Percentiles rank a stretch among this genome's conserved stretches.
These are phyloP conservation scores for Brachypodium distachyon DNA, from an alignment of 202 grass and related monocot species.

Conservation along the genomic window DNA sequence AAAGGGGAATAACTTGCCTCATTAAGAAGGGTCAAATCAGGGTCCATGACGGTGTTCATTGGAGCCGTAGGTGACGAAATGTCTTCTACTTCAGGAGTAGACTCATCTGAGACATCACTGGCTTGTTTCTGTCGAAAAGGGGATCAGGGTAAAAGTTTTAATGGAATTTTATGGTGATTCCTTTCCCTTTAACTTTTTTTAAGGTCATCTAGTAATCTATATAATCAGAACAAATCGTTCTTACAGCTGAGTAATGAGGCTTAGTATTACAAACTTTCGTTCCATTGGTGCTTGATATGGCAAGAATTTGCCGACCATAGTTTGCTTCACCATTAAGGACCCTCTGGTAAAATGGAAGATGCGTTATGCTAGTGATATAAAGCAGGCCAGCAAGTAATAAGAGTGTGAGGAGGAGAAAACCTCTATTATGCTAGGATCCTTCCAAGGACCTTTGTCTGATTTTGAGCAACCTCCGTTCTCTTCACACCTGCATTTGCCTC, in stretches of 20 bases:
- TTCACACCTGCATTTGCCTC: constrained; percentile 79
- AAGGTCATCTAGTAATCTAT: background rate
- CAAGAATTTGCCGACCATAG: constrained; percentile 47
- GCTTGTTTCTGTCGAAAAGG: constrained; percentile 45
- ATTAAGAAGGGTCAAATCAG: constrained; percentile 43
- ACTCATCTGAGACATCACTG: constrained; percentile 62
- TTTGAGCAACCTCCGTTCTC: constrained; percentile 77
- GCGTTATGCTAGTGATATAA: constrained; percentile 1
- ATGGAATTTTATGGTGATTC: too few species aligned
- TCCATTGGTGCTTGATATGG: constrained; percentile 36
- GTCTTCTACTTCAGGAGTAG: constrained; percentile 77
- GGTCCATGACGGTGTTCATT: constrained; percentile 20
- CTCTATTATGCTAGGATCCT: constrained; percentile 76
- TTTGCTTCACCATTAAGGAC: constrained; percentile 71
- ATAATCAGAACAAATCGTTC: background rate
- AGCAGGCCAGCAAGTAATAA: background rate
- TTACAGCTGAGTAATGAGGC: constrained; percentile 33
- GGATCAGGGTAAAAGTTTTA: constrained; percentile 3
- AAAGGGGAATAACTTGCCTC: constrained; percentile 47
- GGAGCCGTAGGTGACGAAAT: constrained; percentile 32
- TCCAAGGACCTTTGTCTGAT: constrained; percentile 94
- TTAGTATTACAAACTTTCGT: constrained; percentile 53
- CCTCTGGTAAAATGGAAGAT: constrained; percentile 35
- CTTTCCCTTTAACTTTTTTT: too few species aligned
- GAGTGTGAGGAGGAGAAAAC: constrained; percentile 11